Evolutionary conservation across 1,139 yeast species (phyloP), one percentile per base, ranked within the genome.

Genomic region (Geotrichum klebahnii): DNA sequence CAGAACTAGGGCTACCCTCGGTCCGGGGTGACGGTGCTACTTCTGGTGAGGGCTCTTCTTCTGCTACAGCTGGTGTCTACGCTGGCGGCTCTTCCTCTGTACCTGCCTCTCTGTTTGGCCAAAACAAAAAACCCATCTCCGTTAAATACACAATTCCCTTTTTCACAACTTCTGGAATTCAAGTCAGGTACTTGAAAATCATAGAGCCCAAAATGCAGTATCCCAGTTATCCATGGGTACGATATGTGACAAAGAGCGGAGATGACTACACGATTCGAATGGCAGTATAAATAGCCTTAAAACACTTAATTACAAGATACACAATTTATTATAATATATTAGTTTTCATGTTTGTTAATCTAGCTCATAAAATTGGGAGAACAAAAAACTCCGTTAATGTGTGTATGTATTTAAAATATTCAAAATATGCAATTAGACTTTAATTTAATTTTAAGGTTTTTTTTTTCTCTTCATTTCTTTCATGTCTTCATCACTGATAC

Each of bases 191-290:
- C 67, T 78, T 92, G 65, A 82, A 89, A 64, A 89, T 92, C 60
- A 86, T 88, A 61, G 98, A 92, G 71, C 97, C 98, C 24, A 89
- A 87, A 68, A 70, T 92, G 65, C 95, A 90, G 67, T 92, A 92
- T 68, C 96, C 90, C 64, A 84, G 95, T 55, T 89, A 89, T 65
- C 98, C 98, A 2, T 92, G 97, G 95, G 98, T 92, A 8, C 79
- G 98, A 58, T 92, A 92, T 63, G 88, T 92, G 53, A 92, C 97
- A 3, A 87, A 86, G 68, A 80, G 88, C 58, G 97, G 97, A 24
- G 95, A 87, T 47, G 96, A 90, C 67, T 92, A 90, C 66, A 88
- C 95, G 19, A 87, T 92, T 48, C 80, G 97, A 64, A 73, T 78
- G 58, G 44, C 43, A 9, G 40, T 36, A 28, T 32, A 45, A n/a